Conservation (phyloP, 2,329 filamentous ascomycete species). For the Scortechinia acanthostroma region DNA sequence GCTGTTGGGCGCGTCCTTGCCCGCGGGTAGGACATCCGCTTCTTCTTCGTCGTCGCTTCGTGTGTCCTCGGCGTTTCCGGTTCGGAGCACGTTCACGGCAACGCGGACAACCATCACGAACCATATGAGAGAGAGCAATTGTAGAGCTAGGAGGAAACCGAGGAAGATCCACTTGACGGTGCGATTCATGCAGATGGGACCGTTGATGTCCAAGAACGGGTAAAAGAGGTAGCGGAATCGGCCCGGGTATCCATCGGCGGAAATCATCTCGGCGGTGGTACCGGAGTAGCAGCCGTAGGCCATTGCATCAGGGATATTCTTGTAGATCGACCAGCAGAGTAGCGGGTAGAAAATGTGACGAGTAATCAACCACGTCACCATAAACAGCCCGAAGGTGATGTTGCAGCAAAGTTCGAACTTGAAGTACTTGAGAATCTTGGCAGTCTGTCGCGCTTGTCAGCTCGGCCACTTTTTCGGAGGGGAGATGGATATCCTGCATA, state of each 20-base stretch:
- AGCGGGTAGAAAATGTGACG: constrained; percentile 52
- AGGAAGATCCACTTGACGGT: constrained; percentile 52
- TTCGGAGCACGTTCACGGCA: constrained; percentile 48
- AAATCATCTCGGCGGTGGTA: not conserved
- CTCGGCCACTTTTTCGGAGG: not conserved
- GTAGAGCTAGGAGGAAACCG: constrained; percentile 45
- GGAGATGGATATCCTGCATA: constrained; percentile 19
- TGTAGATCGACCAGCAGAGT: constrained; percentile 57
- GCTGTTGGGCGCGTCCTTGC: not conserved
- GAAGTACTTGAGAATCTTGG: constrained; percentile 62
- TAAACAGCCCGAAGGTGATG: constrained; percentile 54
- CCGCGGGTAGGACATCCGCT: constrained; percentile 20
- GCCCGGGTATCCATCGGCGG: not conserved
- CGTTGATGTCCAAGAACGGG: constrained; percentile 24
- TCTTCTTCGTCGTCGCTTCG: constrained; percentile 59
- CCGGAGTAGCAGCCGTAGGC: constrained; percentile 47
- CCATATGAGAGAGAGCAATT: constrained; percentile 57
- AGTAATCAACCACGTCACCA: constrained; percentile 51
- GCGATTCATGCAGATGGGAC: constrained; percentile 54
- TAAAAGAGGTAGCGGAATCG: not conserved
- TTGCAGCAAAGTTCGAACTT: constrained; percentile 51
- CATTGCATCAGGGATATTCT: constrained; percentile 42
- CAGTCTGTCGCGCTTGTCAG: constrained; percentile 27
- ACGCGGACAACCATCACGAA: constrained; percentile 58
- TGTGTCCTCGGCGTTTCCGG: constrained; percentile 51